Conservation (phyloP, 2,329 filamentous ascomycete species). For the Trichophyton verrucosum region DNA sequence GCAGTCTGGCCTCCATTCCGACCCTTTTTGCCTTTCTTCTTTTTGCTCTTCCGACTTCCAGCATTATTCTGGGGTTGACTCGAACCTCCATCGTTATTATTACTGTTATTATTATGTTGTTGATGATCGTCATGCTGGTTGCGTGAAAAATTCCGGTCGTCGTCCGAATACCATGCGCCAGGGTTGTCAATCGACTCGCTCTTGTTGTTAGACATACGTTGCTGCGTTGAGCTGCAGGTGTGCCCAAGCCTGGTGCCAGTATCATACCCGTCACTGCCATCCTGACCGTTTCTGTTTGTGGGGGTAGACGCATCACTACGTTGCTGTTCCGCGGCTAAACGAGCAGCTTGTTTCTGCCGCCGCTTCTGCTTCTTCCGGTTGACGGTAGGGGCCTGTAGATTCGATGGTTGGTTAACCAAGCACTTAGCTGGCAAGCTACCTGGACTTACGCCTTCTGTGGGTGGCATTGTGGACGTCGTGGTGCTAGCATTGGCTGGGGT, state of each 20-base stretch:
- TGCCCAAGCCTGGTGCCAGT: conserved; percentile 17
- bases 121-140: conserved; percentile 17
- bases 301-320: conserved; percentile 19
- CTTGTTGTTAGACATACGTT: conserved; percentile 1
- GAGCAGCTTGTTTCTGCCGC: conserved; percentile 68
- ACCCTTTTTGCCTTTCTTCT: conserved; percentile 31
- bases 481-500: conserved; percentile 3
- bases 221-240: conserved; percentile 16
- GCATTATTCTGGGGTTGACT: conserved; percentile 13
- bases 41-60: conserved; percentile 27
- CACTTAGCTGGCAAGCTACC: background rate
- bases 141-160: conserved; percentile 30
- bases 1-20: conserved; percentile 25
- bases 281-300: conserved; percentile 22
- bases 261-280: conserved; percentile 18
- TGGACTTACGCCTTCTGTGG: background rate
- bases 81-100: conserved; percentile 16
- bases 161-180: conserved; percentile 45
- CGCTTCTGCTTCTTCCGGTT: conserved; percentile 96
- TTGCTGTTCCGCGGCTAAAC: conserved; percentile 47
- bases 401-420: conserved; percentile 1
- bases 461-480: background rate
- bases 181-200: conserved; percentile 39
- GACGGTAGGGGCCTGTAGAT: conserved; percentile 29
- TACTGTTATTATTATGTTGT: conserved; percentile 15